A percentile compares a stretch with the other conserved stretches of the same genome.
These are phyloP conservation scores for Hericium alpestre DNA, from an alignment of 768 basidiomycete genomes.

Conservation along the genomic window DNA sequence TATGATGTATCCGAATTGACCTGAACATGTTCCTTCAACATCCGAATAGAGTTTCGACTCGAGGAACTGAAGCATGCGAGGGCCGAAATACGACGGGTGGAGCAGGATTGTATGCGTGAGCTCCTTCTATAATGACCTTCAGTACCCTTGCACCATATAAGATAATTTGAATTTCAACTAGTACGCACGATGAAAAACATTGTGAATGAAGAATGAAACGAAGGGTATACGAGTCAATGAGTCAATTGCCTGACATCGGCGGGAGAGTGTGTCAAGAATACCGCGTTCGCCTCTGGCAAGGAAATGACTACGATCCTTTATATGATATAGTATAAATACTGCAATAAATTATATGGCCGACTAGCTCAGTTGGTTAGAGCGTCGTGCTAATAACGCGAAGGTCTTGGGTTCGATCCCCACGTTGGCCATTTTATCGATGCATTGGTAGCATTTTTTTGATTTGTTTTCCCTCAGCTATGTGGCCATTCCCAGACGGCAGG, in stretches of 20 bases:
- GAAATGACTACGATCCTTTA: too few species aligned
- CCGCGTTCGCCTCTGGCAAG: too few species aligned
- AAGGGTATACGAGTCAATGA: too few species aligned
- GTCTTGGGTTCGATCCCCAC: conserved; percentile 17
- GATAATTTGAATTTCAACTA: too few species aligned
- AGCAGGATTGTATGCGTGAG: conserved; percentile 95
- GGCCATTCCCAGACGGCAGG: too few species aligned
- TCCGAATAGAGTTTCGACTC: conserved; percentile 89
- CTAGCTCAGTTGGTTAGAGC: conserved; percentile 93
- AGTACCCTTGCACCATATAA: too few species aligned
- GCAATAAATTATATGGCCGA: conserved; percentile 46
- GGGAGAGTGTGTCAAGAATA: too few species aligned
- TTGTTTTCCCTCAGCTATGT: too few species aligned
- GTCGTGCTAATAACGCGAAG: conserved; percentile 61
- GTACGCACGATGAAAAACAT: conserved; percentile 67
- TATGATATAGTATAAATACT: too few species aligned
- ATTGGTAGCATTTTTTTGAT: too few species aligned
- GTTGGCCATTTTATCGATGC: conserved; percentile 4
- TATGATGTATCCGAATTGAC: conserved; percentile 91
- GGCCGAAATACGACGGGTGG: conserved; percentile 97
- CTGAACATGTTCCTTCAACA: conserved; percentile 95
- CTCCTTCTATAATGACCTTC: conserved; percentile 57
- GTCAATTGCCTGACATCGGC: too few species aligned
- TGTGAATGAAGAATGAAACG: neutral
- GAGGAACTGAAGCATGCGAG: conserved; percentile 88